Evolutionary conservation across 176 grass and related monocot species (phyloP).

Genomic region (Oryza meyeriana): DNA sequence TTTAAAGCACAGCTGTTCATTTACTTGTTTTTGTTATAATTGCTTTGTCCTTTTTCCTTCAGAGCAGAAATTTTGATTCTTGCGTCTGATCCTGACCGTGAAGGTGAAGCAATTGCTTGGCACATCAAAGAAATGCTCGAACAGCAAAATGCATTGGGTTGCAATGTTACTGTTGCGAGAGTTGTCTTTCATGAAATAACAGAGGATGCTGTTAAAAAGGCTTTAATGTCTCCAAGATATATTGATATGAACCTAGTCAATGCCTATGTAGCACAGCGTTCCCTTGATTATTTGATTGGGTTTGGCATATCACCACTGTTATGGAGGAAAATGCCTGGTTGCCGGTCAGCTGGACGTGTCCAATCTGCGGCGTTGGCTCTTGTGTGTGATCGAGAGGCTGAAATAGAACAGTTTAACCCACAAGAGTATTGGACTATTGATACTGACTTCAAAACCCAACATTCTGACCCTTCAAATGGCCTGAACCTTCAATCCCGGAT

Average conservation of each 20-base stretch:
- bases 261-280: slow-evolving; percentile 90
- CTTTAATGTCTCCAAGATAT: slow-evolving; percentile 62
- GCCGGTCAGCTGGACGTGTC: slow-evolving; percentile 88
- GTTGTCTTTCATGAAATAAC: slow-evolving; percentile 99
- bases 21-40: slow-evolving; percentile 12
- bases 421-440: slow-evolving; percentile 87
- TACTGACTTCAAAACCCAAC: slow-evolving; percentile 46
- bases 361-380: slow-evolving; percentile 93
- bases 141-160: slow-evolving; percentile 72
- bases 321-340: slow-evolving; percentile 97
- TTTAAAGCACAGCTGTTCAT: background rate
- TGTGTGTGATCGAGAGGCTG: slow-evolving; percentile 83
- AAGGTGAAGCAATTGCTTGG: slow-evolving; percentile 98
- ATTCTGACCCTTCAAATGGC: slow-evolving; percentile 37
- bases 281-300: slow-evolving; percentile 95
- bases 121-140: slow-evolving; percentile 94
- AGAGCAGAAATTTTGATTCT: slow-evolving; percentile 95
- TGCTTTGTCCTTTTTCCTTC: slow-evolving; percentile 16
- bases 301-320: slow-evolving; percentile 92
- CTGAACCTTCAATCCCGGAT: slow-evolving; percentile 52
- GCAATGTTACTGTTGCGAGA: slow-evolving; percentile 61
- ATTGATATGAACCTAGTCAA: slow-evolving; percentile 96
- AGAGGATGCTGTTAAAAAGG: slow-evolving; percentile 61
- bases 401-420: slow-evolving; percentile 76
- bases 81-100: slow-evolving; percentile 98